Evolutionary conservation across 2,329 filamentous ascomycete species (phyloP), one percentile per base, ranked within the genome.

Genomic region (Monilinia fructigena): DNA sequence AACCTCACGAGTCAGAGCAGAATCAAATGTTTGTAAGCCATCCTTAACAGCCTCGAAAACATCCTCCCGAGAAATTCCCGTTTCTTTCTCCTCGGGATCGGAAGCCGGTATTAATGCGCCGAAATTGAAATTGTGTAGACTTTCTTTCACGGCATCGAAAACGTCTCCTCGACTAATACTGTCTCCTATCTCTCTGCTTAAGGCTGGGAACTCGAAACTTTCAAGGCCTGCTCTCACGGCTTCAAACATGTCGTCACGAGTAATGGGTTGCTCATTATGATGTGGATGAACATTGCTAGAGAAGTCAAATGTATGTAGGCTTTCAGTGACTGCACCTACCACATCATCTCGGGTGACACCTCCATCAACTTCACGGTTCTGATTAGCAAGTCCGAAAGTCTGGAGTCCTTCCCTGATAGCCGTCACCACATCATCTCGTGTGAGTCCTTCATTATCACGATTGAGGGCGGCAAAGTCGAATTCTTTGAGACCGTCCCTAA

Each of bases 361-460:
- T 28, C 85, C 85, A 20, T 85, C 83, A 38, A 78, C 79, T 10
- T 81, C 81, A 35, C 82, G 76, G 35, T 82, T 82, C 14, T 85
- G 83, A 1, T 84, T 81, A 1, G 85, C 81, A 48, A 87, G 84
- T 3, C 86, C 84, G 70, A 95, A 90, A 70, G 92, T 90, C 71
- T 96, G 91, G 6, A 98, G 81, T 68, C 91, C 95, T 76, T 96
- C 92, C 40, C 91, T 87, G 26, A 98, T 91, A 2, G 91, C 91
- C 58, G 89, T 86, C 7, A 96, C 83, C 26, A 97, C 88, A 72
- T 97, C 93, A 62, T 96, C 92, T 56, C 89, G 85, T 0, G 93
- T 91, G 59, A 94, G 82, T n/a, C 81, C 83, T 40, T 91, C 86
- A 1, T 86, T 86, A 58, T 92, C 86, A 10, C 93, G 11, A 93